phyloP scores from a whole-genome alignment of 305 asterid genomes.

The Solanum aculeatissimum region DNA sequence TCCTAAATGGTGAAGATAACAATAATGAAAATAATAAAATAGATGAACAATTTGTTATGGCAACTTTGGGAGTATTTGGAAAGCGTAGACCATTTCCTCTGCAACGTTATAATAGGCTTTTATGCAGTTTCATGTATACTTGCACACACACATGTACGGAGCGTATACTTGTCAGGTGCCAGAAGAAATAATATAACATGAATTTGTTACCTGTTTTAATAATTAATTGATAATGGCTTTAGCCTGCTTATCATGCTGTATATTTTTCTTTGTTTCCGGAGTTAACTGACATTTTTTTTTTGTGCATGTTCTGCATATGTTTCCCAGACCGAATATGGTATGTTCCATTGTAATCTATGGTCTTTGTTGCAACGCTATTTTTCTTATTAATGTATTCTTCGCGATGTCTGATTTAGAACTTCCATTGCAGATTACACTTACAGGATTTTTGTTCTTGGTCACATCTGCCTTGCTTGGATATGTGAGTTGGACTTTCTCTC shows the following conservation, averaged over 20 bases:
- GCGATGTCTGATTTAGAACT: slow-evolving; percentile 8
- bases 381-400: neutral
- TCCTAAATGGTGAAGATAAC: neutral
- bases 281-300: slow-evolving; percentile 9
- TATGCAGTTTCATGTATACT: neutral
- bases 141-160: neutral
- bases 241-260: neutral
- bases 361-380: neutral
- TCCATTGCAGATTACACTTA: slow-evolving; percentile 67
- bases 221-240: neutral
- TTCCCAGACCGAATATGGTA: slow-evolving; percentile 84
- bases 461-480: slow-evolving; percentile 81
- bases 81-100: neutral
- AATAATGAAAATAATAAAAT: neutral
- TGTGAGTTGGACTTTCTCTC: slow-evolving; percentile 40
- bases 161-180: neutral
- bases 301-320: slow-evolving; percentile 26
- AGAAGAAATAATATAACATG: neutral
- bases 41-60: neutral
- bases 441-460: slow-evolving; percentile 64
- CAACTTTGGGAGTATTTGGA: neutral
- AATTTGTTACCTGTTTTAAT: neutral
- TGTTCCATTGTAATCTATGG: neutral
- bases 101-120: neutral
- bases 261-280: neutral